Evolutionary conservation across 805 yeast genomes (phyloP).

Genomic region (Kuraishia capsulata): DNA sequence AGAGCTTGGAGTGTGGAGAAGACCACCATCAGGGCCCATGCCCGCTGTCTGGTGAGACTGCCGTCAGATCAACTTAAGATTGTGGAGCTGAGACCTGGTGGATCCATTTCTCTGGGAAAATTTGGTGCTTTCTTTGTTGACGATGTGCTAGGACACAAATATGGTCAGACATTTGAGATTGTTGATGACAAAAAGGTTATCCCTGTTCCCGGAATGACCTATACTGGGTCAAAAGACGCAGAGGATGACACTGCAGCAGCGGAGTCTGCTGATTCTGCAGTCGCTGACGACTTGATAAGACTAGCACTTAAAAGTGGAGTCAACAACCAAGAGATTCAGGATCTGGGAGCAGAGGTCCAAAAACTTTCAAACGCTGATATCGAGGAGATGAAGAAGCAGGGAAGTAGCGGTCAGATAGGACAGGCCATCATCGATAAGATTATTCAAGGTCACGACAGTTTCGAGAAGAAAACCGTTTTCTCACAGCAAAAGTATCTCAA

Average conservation of each 20-base stretch:
- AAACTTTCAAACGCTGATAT: conserved; percentile 71
- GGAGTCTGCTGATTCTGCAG: conserved; percentile 13
- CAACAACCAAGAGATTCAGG: conserved; percentile 54
- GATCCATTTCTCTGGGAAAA: conserved; percentile 71
- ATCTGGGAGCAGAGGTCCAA: conserved; percentile 66
- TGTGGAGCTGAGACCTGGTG: conserved; percentile 53
- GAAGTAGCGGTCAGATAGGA: conserved; percentile 54
- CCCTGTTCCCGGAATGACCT: conserved; percentile 35
- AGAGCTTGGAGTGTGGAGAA: background rate
- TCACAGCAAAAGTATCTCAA: conserved; percentile 89
- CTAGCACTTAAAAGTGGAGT: conserved; percentile 41
- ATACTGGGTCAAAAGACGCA: conserved; percentile 7
- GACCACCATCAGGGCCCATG: background rate
- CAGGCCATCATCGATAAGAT: conserved; percentile 74
- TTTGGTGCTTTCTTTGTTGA: conserved; percentile 80
- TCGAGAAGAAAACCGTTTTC: conserved; percentile 78
- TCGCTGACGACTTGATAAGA: conserved; percentile 19
- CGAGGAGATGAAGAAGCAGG: conserved; percentile 68
- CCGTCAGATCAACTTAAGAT: conserved; percentile 79
- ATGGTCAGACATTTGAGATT: conserved; percentile 87
- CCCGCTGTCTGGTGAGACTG: conserved; percentile 41
- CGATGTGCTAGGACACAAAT: conserved; percentile 70
- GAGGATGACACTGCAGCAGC: conserved; percentile 18
- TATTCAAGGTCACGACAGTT: conserved; percentile 76
- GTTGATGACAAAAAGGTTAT: conserved; percentile 41